phyloP scores from a whole-genome alignment of 805 yeast genomes.

The Teunomyces cretensis region DNA sequence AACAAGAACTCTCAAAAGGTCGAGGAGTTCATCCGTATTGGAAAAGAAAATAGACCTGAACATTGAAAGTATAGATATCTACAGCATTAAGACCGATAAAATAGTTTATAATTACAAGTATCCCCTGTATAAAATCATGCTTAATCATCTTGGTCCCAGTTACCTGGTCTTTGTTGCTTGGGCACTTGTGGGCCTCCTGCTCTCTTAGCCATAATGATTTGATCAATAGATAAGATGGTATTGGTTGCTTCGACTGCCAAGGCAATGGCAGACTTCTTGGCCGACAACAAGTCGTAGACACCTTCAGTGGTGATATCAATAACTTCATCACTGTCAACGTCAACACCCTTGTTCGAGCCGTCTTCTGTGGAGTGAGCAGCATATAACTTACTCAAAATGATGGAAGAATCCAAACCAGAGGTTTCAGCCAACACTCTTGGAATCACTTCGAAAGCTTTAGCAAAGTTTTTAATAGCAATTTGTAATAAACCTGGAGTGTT shows the following conservation, averaged over 20 bases:
- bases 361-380: slow-evolving; percentile 72
- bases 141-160: slow-evolving; percentile 93
- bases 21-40: slow-evolving; percentile 53
- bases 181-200: slow-evolving; percentile 98
- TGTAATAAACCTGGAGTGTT: slow-evolving; percentile 90
- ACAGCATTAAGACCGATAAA: background rate
- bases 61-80: background rate
- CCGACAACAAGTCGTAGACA: slow-evolving; percentile 74
- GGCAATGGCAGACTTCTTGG: slow-evolving; percentile 83
- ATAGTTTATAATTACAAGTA: background rate
- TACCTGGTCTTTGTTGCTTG: slow-evolving; percentile 79
- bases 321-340: slow-evolving; percentile 66
- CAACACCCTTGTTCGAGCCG: slow-evolving; percentile 73
- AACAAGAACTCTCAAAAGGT: slow-evolving; percentile 69
- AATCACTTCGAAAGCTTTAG: slow-evolving; percentile 90
- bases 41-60: slow-evolving; percentile 20
- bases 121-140: background rate
- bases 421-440: slow-evolving; percentile 94
- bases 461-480: slow-evolving; percentile 90
- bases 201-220: slow-evolving; percentile 97
- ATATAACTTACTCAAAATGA: slow-evolving; percentile 83
- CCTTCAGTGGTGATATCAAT: slow-evolving; percentile 68
- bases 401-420: slow-evolving; percentile 87
- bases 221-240: slow-evolving; percentile 90
- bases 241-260: slow-evolving; percentile 95